Evolutionary conservation across 2,329 filamentous ascomycete species (phyloP).

Genomic region (Sclerotinia sclerotiorum): DNA sequence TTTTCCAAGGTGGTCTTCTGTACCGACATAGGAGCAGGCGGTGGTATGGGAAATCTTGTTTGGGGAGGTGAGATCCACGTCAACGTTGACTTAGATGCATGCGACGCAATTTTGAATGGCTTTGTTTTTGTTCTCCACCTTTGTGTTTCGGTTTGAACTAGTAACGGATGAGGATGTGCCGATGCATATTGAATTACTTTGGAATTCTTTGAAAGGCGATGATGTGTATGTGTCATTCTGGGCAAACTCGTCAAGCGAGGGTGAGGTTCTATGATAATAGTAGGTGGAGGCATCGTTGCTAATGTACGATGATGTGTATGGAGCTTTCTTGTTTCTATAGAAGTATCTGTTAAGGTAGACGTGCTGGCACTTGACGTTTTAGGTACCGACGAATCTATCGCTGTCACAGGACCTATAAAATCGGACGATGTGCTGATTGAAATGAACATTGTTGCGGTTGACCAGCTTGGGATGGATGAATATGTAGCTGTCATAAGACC

Average conservation of each 20-base stretch:
- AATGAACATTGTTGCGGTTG: no score
- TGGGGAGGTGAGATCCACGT: neutral
- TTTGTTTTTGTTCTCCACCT: neutral
- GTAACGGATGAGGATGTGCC: neutral
- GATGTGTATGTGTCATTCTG: neutral
- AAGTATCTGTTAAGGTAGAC: neutral
- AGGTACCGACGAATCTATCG: neutral
- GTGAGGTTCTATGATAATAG: neutral
- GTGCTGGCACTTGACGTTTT: neutral
- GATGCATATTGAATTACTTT: neutral
- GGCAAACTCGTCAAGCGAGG: neutral
- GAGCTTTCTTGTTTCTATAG: neutral
- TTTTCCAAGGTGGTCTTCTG: neutral
- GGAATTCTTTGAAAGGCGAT: neutral
- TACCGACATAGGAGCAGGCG: neutral
- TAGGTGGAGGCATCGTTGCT: neutral
- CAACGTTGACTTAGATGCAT: neutral
- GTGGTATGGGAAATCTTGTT: neutral
- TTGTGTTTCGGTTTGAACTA: neutral
- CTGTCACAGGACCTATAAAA: neutral
- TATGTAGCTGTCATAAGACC: neutral
- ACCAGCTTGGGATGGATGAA: neutral
- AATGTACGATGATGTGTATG: conserved; percentile 6
- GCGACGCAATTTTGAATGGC: neutral
- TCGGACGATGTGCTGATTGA: neutral